Evolutionary conservation across 208 protist genomes (phyloP).

Genomic region (Trypanosoma theileri): DNA sequence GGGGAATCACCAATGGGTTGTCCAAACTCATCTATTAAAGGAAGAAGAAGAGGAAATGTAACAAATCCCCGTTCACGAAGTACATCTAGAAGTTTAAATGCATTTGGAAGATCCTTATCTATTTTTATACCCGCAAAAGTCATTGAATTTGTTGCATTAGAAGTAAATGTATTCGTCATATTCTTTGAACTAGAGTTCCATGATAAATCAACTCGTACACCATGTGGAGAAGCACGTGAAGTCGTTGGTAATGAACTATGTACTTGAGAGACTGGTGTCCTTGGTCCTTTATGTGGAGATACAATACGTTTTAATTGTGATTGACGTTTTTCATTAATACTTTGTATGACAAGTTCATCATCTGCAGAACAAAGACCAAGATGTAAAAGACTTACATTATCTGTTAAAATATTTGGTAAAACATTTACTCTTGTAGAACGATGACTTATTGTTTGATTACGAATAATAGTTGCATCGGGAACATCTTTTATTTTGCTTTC

Average conservation of each 20-base stretch:
- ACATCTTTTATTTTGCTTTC: not conserved
- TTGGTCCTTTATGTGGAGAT: not conserved
- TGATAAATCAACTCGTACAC: not conserved
- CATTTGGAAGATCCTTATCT: conserved; percentile 10
- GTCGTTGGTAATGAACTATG: not conserved
- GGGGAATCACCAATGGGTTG: conserved; percentile 19
- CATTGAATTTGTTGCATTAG: not conserved
- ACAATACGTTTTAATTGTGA: conserved; percentile 5
- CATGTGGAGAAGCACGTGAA: not conserved
- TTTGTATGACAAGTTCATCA: conserved; percentile 64
- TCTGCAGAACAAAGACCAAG: conserved; percentile 69
- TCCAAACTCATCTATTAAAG: conserved; percentile 6
- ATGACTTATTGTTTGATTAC: conserved; percentile 45
- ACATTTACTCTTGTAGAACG: conserved; percentile 32
- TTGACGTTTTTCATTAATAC: conserved; percentile 22
- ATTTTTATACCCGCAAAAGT: not conserved
- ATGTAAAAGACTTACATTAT: conserved; percentile 79
- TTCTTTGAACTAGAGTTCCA: not conserved
- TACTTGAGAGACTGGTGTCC: not conserved
- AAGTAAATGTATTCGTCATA: not conserved
- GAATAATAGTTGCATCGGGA: conserved; percentile 35
- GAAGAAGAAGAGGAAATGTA: conserved; percentile 28
- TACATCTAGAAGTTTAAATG: conserved; percentile 21
- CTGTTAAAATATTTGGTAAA: conserved; percentile 53
- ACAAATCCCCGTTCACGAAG: conserved; percentile 28